Conservation (phyloP, 1,284 basidiomycete species). For the Austroboletus niveus region DNA sequence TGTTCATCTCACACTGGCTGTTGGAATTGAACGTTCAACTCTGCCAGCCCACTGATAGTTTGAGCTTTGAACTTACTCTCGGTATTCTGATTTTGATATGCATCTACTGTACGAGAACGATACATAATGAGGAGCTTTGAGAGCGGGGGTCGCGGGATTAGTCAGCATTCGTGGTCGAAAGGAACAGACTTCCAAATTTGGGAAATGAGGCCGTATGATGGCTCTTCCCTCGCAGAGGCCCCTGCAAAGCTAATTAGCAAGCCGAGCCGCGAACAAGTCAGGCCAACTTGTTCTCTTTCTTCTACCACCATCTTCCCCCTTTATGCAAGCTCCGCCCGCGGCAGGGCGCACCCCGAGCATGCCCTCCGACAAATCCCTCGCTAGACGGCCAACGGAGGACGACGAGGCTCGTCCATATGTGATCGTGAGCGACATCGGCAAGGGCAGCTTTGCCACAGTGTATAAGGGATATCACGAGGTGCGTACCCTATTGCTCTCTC, state of each 20-base stretch:
- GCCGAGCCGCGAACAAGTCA: constrained; percentile 8
- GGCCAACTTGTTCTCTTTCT: constrained; percentile 10
- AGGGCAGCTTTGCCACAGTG: constrained; percentile 95
- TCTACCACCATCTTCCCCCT: constrained; percentile 6
- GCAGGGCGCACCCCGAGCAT: constrained; percentile 22
- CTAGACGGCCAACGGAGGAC: constrained; percentile 44
- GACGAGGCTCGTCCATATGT: constrained; percentile 73
- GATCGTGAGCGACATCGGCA: constrained; percentile 70
- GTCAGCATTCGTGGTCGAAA: constrained; percentile 1
- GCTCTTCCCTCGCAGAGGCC: constrained; percentile 15
- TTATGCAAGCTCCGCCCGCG: constrained; percentile 19
- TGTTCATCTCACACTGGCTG: too few relatives aligned
- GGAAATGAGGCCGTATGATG: constrained; percentile 21
- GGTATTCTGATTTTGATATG: too few relatives aligned
- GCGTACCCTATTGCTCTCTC: constrained; percentile 28
- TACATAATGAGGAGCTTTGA: too few relatives aligned
- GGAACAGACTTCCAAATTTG: constrained; percentile 28
- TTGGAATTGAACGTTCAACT: too few relatives aligned
- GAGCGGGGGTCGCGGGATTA: too few relatives aligned
- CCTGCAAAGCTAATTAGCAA: constrained; percentile 27
- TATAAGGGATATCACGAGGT: constrained; percentile 92
- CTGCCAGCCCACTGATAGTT: too few relatives aligned
- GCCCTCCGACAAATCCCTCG: constrained; percentile 22
- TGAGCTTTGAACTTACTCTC: too few relatives aligned
- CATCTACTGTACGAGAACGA: too few relatives aligned